Evolutionary conservation across 108 stramenopile genomes (phyloP).

Genomic region (Cyclotella sp.): DNA sequence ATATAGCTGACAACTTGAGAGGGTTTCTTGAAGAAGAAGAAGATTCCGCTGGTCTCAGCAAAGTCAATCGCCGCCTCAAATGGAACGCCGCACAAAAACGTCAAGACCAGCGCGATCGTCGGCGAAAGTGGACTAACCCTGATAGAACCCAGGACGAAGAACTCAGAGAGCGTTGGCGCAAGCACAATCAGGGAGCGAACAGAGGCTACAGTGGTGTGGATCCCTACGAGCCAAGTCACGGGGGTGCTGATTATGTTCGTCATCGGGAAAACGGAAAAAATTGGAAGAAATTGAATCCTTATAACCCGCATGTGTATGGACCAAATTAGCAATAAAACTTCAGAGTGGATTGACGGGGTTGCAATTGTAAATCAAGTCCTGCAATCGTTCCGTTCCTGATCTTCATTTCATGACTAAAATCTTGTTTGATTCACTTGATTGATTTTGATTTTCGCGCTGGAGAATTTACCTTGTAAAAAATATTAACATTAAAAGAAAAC

Average conservation of each 20-base stretch:
- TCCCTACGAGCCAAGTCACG: conserved; percentile 11
- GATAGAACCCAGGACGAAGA: neutral
- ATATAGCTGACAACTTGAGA: conserved; percentile 12
- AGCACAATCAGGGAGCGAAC: neutral
- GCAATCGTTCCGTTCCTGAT: too few species aligned
- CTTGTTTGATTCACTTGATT: too few species aligned
- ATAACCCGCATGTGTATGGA: neutral
- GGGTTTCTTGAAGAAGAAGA: neutral
- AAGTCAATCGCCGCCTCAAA: neutral
- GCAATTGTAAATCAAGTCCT: too few species aligned
- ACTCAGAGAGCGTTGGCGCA: neutral
- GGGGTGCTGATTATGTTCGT: neutral
- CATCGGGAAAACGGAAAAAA: neutral
- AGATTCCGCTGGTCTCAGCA: neutral
- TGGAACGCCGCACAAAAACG: conserved; percentile 13
- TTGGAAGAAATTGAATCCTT: neutral
- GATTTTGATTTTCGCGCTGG: too few species aligned
- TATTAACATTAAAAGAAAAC: too few species aligned
- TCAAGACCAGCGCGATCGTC: neutral
- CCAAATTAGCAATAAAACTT: too few species aligned
- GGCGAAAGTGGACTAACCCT: neutral
- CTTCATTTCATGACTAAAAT: too few species aligned
- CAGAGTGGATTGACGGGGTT: too few species aligned
- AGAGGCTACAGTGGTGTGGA: neutral
- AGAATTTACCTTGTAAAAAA: too few species aligned